Base-by-base conservation (phyloP, 352 stramenopile genomes). In the Blastocystis sp. region DNA sequence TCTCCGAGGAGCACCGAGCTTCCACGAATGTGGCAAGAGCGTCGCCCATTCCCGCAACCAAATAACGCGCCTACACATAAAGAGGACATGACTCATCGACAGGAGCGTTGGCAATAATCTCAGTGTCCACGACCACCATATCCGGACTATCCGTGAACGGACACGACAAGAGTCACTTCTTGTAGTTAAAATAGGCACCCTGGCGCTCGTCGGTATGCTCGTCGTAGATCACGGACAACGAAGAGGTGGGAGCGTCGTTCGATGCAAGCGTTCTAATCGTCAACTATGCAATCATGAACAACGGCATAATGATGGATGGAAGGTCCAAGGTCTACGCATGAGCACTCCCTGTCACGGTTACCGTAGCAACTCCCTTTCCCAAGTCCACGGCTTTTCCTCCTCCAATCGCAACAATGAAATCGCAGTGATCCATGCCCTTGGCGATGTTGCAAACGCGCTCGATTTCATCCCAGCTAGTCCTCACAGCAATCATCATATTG, bases 151-250 rank as follows among this genome's bases (percentile, higher is more conserved):
- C 29, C 41, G 26, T 39, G 1, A 65, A 24, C 35, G 26, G 1
- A 0, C 33, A 21, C 16, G 51, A n/a, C 2, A 9, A 50, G 37
- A 62, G 9, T 1, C 33, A 89, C 79, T 89, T 89, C 41, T 80
- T 80, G 67, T 89, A 89, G 79, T 89, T 89, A 29, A 89, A 89
- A 31, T 80, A 80, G 9, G 79, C 79, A 39, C 67, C 63, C 41
- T 89, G 63, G 66, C 79, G 79, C 26, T 89, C 79, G 21, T 80
- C 79, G 13, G 63, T 79, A 16, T 85, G 55, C 21, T 89, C 79
- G 50, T 89, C 63, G 50, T 89, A 89, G 3, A 89, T 80, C 12
- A 89, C 79, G 1, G 79, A 89, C 24, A 89, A 45, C 19, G 79
- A 89, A 24, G 79, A 55, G 4, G 79, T 89, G 16, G 79, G 79